Evolutionary conservation across 106 monocot genomes (phyloP).

Genomic region (Dendrobium officinale): DNA sequence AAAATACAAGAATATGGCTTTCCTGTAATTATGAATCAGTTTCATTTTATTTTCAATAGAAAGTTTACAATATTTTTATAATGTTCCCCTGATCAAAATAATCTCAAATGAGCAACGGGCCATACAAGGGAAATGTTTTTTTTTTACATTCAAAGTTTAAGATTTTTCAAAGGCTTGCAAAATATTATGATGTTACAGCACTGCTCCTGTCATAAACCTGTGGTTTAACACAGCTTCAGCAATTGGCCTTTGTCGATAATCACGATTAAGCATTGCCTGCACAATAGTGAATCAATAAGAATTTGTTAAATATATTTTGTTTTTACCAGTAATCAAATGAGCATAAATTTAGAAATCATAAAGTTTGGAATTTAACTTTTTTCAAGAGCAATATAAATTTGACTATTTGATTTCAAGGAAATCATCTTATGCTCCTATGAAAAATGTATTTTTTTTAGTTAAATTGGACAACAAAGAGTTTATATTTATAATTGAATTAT

Average conservation of each 20-base stretch:
- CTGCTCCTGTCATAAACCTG: conserved; percentile 68
- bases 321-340: neutral
- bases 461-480: no score
- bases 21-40: no score
- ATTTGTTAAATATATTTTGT: no score
- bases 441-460: no score
- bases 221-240: conserved; percentile 84
- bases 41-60: neutral
- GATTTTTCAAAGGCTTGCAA: neutral
- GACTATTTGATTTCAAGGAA: no score
- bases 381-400: no score
- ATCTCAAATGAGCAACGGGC: neutral
- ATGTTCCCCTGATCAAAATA: neutral
- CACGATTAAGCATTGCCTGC: conserved; percentile 89
- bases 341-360: no score
- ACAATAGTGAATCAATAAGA: neutral
- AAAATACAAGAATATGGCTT: no score
- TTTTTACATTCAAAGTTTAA: neutral
- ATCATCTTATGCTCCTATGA: no score
- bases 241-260: conserved; percentile 69
- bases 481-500: no score
- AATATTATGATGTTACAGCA: conserved; percentile 18
- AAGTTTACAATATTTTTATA: neutral
- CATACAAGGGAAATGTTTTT: neutral
- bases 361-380: no score